Evolutionary conservation across 2,329 filamentous ascomycete species (phyloP).

Genomic region (Biscogniauxia sp.): DNA sequence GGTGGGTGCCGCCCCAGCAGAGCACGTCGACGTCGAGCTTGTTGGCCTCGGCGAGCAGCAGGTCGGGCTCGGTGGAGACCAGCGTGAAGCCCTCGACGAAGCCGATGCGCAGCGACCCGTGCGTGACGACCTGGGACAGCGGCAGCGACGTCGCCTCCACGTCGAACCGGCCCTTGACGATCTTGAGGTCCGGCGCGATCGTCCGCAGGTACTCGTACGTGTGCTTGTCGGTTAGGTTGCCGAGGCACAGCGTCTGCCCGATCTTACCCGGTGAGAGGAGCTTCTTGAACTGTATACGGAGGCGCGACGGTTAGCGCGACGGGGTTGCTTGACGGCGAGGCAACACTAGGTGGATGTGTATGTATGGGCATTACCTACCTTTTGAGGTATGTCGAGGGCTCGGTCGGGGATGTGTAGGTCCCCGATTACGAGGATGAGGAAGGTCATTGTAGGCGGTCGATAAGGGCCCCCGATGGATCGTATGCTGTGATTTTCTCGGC

Average conservation of each 20-base stretch:
- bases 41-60: conserved; percentile 66
- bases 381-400: conserved; percentile 85
- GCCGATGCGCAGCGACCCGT: conserved; percentile 63
- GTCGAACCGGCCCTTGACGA: conserved; percentile 66
- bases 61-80: conserved; percentile 64
- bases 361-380: conserved; percentile 63
- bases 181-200: conserved; percentile 70
- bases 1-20: conserved; percentile 67
- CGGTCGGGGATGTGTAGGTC: conserved; percentile 93
- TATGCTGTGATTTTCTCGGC: not conserved
- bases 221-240: conserved; percentile 75
- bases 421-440: conserved; percentile 87
- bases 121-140: conserved; percentile 63
- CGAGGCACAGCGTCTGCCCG: conserved; percentile 75
- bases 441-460: conserved; percentile 63
- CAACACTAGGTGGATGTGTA: not conserved
- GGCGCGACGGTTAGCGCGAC: conserved; percentile 8
- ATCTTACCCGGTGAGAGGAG: conserved; percentile 82
- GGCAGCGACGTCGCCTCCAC: conserved; percentile 65
- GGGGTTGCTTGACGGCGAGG: conserved; percentile 1
- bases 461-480: not conserved
- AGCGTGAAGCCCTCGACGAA: conserved; percentile 69
- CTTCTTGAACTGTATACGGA: conserved; percentile 70
- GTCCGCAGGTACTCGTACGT: conserved; percentile 79
- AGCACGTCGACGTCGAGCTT: conserved; percentile 67